A percentile compares a stretch with the other conserved stretches of the same genome.
Evolutionary conservation across 2,329 filamentous ascomycete species (phyloP).

Genomic region (Aspergillus versicolor): DNA sequence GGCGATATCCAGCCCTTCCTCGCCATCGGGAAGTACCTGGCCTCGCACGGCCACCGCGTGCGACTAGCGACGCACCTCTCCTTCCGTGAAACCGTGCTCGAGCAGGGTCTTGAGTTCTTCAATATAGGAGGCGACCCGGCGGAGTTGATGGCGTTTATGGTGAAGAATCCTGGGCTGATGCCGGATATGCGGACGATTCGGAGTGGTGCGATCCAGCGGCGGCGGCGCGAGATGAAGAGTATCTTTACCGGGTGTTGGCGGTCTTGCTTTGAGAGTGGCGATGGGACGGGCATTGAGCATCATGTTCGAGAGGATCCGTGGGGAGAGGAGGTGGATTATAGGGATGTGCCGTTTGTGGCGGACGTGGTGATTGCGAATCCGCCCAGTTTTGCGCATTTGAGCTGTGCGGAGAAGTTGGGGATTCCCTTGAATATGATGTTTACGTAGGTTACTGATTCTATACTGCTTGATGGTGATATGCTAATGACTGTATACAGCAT

Average conservation of each 20-base stretch:
- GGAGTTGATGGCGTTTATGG: constrained; percentile 85
- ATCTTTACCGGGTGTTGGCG: constrained; percentile 86
- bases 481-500: constrained; percentile 55
- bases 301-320: constrained; percentile 52
- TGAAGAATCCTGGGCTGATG: constrained; percentile 83
- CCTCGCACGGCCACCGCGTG: constrained; percentile 68
- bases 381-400: constrained; percentile 73
- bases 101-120: constrained; percentile 73
- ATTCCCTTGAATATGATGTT: constrained; percentile 86
- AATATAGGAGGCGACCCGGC: constrained; percentile 73
- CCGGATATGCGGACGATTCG: constrained; percentile 75
- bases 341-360: constrained; percentile 70
- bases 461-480: background rate
- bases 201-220: constrained; percentile 72
- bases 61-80: constrained; percentile 70
- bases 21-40: constrained; percentile 65
- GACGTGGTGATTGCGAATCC: constrained; percentile 88
- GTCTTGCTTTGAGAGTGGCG: constrained; percentile 76
- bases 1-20: constrained; percentile 77
- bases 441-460: constrained; percentile 56
- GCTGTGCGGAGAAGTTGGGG: constrained; percentile 75
- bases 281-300: constrained; percentile 55
- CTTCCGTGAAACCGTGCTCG: constrained; percentile 67
- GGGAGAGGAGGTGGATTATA: constrained; percentile 39
- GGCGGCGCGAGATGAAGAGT: constrained; percentile 71